A percentile compares a stretch with the other conserved stretches of the same genome.
These are phyloP conservation scores for Metarhizium brunneum DNA, from an alignment of 2,329 filamentous ascomycete species.

Conservation along the genomic window DNA sequence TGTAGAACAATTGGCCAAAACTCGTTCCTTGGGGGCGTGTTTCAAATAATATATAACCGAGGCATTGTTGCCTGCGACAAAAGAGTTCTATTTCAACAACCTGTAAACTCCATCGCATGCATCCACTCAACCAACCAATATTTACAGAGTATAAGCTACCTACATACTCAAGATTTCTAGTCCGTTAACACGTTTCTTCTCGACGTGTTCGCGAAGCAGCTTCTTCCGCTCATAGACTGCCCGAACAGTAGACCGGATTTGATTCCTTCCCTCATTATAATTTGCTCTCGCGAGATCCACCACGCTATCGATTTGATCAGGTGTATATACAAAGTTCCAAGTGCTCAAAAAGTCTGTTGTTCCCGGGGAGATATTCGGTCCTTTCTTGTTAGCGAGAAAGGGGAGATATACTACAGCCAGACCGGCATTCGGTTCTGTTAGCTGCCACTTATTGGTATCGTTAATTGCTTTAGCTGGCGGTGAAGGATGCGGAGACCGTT, in stretches of 20 bases:
- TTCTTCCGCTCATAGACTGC: conserved; percentile 94
- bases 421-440: conserved; percentile 67
- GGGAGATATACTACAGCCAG: conserved; percentile 88
- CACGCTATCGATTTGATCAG: conserved; percentile 79
- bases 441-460: conserved; percentile 56
- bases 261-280: conserved; percentile 71
- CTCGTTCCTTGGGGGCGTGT: not conserved
- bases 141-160: not conserved
- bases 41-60: not conserved
- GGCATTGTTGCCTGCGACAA: not conserved
- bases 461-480: conserved; percentile 44
- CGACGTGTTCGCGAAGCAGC: conserved; percentile 48
- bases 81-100: not conserved
- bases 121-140: not conserved
- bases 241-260: conserved; percentile 67
- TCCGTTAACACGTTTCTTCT: conserved; percentile 22
- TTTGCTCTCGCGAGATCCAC: conserved; percentile 78
- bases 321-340: conserved; percentile 97
- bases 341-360: conserved; percentile 82
- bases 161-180: conserved; percentile 23
- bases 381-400: conserved; percentile 71
- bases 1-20: conserved; percentile 24
- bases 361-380: conserved; percentile 73
- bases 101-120: not conserved
- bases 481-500: conserved; percentile 50